A percentile compares a stretch with the other conserved stretches of the same genome.
These are phyloP conservation scores for Hypoxylon cercidicola DNA, from an alignment of 495 filamentous ascomycete species.

Conservation along the genomic window DNA sequence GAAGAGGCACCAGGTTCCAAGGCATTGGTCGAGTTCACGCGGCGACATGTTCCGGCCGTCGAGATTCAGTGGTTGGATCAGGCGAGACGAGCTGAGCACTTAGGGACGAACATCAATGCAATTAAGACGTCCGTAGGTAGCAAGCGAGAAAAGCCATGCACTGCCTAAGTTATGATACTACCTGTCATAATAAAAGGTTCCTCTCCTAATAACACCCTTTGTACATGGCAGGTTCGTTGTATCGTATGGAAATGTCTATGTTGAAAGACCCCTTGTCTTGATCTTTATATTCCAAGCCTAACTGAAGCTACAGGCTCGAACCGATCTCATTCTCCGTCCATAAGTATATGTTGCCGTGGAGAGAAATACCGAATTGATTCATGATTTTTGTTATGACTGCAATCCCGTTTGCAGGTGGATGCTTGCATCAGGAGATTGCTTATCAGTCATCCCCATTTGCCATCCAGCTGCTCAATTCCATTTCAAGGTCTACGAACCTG, in stretches of 20 bases:
- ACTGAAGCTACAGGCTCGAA: too few relatives aligned
- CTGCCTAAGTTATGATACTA: neutral
- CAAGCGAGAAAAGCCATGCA: conserved; percentile 37
- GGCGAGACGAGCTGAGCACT: conserved; percentile 32
- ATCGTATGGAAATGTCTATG: too few relatives aligned
- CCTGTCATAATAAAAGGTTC: neutral
- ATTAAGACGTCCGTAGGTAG: conserved; percentile 52
- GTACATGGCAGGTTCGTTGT: too few relatives aligned
- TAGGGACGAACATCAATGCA: conserved; percentile 44
- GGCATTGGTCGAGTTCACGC: conserved; percentile 61
- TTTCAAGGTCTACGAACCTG: too few relatives aligned
- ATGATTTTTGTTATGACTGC: neutral
- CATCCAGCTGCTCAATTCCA: too few relatives aligned
- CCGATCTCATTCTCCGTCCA: too few relatives aligned
- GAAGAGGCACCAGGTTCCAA: conserved; percentile 58
- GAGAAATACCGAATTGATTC: too few relatives aligned
- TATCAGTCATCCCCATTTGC: too few relatives aligned
- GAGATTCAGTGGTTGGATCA: conserved; percentile 41
- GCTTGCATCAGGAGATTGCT: neutral
- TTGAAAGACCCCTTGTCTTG: too few relatives aligned
- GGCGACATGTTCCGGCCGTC: conserved; percentile 55
- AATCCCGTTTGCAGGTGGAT: conserved; percentile 24
- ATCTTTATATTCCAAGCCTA: too few relatives aligned
- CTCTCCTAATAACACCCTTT: too few relatives aligned
- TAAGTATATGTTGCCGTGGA: too few relatives aligned